Conservation (phyloP, 139 green algal species). For the Picochlorum sp. region DNA sequence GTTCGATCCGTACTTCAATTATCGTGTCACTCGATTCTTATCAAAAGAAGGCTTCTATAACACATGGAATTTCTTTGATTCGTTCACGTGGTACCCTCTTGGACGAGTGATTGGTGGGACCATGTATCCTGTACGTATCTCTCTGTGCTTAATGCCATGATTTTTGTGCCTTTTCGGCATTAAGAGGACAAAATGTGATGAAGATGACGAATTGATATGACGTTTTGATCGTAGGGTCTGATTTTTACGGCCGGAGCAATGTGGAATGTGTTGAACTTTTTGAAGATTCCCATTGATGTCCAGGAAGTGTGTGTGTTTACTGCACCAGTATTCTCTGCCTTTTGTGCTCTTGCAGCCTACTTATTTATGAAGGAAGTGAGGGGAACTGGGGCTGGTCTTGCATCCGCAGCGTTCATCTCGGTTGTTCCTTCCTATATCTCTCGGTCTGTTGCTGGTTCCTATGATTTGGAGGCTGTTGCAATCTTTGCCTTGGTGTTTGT, state of each 20-base stretch:
- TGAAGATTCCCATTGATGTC: conserved; percentile 87
- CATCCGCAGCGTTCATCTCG: conserved; percentile 72
- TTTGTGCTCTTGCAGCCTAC: conserved; percentile 75
- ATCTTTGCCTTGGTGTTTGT: conserved; percentile 85
- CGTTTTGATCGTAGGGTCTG: conserved; percentile 48
- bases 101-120: conserved; percentile 81
- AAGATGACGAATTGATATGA: background rate
- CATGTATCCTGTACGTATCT: conserved; percentile 50
- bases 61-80: conserved; percentile 89
- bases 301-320: conserved; percentile 96
- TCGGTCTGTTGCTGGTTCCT: conserved; percentile 72
- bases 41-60: conserved; percentile 72
- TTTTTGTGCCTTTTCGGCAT: background rate
- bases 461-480: conserved; percentile 85
- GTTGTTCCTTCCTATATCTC: conserved; percentile 87
- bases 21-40: conserved; percentile 70
- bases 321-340: conserved; percentile 81
- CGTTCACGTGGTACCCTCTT: conserved; percentile 81
- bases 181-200: background rate
- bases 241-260: conserved; percentile 84
- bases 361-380: conserved; percentile 65
- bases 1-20: conserved; percentile 84
- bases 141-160: background rate
- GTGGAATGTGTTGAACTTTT: conserved; percentile 69
- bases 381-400: conserved; percentile 62